phyloP scores from a whole-genome alignment of 225 moss, liverwort and hornwort genomes.

The Straminergon stramineum region DNA sequence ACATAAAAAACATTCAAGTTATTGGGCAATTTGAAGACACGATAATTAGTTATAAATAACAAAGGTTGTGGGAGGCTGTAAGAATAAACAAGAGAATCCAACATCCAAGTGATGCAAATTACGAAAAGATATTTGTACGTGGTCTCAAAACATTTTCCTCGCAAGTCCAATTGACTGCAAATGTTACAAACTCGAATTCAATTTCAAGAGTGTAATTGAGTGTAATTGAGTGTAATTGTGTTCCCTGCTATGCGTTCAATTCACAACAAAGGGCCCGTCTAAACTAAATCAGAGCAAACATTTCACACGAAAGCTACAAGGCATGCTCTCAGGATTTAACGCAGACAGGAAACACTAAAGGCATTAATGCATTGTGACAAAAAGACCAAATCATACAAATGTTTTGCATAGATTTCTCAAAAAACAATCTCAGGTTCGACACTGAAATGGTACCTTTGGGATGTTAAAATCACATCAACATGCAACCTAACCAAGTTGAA shows the following conservation, averaged over 20 bases:
- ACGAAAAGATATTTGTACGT: not conserved
- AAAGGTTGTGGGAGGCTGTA: not conserved
- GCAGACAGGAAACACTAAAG: not conserved
- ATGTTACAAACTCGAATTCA: not conserved
- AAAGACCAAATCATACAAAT: not conserved
- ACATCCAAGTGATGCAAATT: not conserved
- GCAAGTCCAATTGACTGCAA: not conserved
- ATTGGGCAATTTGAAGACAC: not conserved
- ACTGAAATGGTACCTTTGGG: not conserved
- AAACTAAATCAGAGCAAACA: not conserved
- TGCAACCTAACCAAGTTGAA: not conserved
- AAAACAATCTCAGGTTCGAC: not conserved
- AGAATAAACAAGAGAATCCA: not conserved
- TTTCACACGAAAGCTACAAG: not conserved
- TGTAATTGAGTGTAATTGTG: no score
- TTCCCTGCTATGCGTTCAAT: not conserved
- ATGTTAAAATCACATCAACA: not conserved
- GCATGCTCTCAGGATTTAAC: not conserved
- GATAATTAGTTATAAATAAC: no score
- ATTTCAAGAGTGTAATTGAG: not conserved
- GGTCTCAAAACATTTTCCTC: not conserved
- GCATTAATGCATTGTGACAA: not conserved
- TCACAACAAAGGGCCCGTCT: no score
- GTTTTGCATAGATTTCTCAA: not conserved
- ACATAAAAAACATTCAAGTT: not conserved